Conservation (phyloP, 1,284 basidiomycete species). For the Somion occarium region DNA sequence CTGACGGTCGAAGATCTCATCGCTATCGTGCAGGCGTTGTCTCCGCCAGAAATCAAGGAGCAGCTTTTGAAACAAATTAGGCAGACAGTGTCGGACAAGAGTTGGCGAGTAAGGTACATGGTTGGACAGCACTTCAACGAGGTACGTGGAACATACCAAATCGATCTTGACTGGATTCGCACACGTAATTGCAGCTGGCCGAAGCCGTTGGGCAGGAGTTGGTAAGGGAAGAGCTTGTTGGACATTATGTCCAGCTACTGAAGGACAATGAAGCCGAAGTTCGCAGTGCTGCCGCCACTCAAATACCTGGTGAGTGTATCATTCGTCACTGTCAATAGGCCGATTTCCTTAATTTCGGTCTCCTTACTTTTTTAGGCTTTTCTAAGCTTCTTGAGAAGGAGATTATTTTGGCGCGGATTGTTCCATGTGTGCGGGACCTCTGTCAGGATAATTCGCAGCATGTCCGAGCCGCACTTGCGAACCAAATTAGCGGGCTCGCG, state of each 20-base stretch:
- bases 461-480: slow-evolving; percentile 94
- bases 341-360: too few species aligned
- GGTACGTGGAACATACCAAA: slow-evolving; percentile 36
- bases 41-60: slow-evolving; percentile 86
- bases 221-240: slow-evolving; percentile 91
- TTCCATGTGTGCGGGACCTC: slow-evolving; percentile 96
- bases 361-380: slow-evolving; percentile 61
- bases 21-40: slow-evolving; percentile 83
- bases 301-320: slow-evolving; percentile 89
- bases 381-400: slow-evolving; percentile 93
- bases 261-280: slow-evolving; percentile 99
- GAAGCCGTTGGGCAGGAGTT: slow-evolving; percentile 89
- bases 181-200: slow-evolving; percentile 64
- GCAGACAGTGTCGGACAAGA: slow-evolving; percentile 89
- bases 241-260: slow-evolving; percentile 89
- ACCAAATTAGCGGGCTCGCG: slow-evolving; percentile 96
- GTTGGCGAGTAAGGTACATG: slow-evolving; percentile 99
- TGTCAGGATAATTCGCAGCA: slow-evolving; percentile 95
- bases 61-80: slow-evolving; percentile 88
- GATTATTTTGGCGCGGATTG: slow-evolving; percentile 87
- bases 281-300: slow-evolving; percentile 91
- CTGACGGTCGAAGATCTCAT: slow-evolving; percentile 97
- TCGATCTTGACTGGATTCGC: not conserved
- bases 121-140: slow-evolving; percentile 98
- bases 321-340: too few species aligned